Base-by-base conservation (phyloP, 1,284 basidiomycete species). In the Irpex lacteus region DNA sequence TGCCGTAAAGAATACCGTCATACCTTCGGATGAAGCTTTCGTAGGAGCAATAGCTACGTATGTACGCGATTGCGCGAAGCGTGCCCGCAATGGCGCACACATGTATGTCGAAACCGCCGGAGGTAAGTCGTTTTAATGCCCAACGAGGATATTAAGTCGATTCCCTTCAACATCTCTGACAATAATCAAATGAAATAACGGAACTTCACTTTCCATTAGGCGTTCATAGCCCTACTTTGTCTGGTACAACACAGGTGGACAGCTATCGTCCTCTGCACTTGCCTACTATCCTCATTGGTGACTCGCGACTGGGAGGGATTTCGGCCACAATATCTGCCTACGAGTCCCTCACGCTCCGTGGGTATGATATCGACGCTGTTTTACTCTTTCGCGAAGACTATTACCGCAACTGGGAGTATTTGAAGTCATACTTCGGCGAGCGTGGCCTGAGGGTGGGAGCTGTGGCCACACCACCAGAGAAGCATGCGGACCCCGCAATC, bases 81-180 rank as follows among this genome's bases (percentile, higher is more conserved):
- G 66, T 8, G 50, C 59, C 19, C 58, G 59, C 38, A 65, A 66
- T n/a, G 70, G 71, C 11, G 83, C 84, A 3, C 85, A 90, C 70
- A 86, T 96, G 79, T 98, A 92, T 72, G 79, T 98, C 55, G 97
- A 99, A 78, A 97, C 97, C 4, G 96, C 96, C 6, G 96, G 96
- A 82, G 95, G 94, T 94, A 76, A 82, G 85, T 70, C 38, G 65
- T 40, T 26, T 26, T 3, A 26, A 26, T 26, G 21, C 21, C 21
- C 21, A 26, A 26, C 21, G 21, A 26, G 21, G 3, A 26, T 26
- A 26, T 26, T 2, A 26, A 26, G 21, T 26, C 3, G 1, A 26
- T 26, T 26, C 21, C 21, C 21, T 26, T 26, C 3, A 3, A 26
- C 21, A 26, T 26, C 21, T 26, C 21, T 26, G 21, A 26, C 1